Evolutionary conservation across 1,284 basidiomycete species (phyloP), one percentile per base, ranked within the genome.

Genomic region (Phellopilus nigrolimitatus): DNA sequence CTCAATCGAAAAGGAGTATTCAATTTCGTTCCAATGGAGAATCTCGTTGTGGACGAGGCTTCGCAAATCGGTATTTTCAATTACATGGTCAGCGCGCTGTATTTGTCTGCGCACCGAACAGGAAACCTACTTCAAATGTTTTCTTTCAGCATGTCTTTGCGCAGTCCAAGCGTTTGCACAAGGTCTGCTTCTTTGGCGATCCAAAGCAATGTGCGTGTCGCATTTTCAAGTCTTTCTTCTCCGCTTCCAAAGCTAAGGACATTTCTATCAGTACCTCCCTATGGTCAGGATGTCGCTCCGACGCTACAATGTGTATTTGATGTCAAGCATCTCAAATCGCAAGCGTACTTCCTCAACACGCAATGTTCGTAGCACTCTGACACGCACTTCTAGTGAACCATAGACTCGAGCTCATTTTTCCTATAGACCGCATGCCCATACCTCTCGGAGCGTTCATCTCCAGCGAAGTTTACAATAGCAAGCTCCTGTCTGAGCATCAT

Each of bases 401-500:
- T 17, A 7, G n/a, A 19, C 7, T 21, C 40, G 17, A 4, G 27
- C 38, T n/a, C 45, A 36, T 43, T 21, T 41, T 1, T 34, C 79
- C 75, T 75, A 60, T 71, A 78, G 1, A 55, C 27, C 53, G 53
- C 7, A 74, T 80, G 72, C 78, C 78, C 1, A 58, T 62, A 2
- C 68, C 68, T 0, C 59, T 79, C 2, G 76, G 75, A 3, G 13
- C 63, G 1, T 80, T 78, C 57, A 74, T 79, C 37, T 78, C 76
- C 0, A 37, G 54, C 9, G 42, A 60, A 17, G 68, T 79, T 1
- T 80, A 80, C 57, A 47, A 61, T 1, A 60, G 66, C 1, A 63
- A 66, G 39, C 67, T 79, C 9, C 59, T 59, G 37, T 73, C 71
- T 0, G 31, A 57, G 1, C 74, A 78, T 56, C 2, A 25, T 0